These are phyloP conservation scores for Aspergillus sclerotialis DNA, from an alignment of 2,329 filamentous ascomycete species.

Conservation along the genomic window DNA sequence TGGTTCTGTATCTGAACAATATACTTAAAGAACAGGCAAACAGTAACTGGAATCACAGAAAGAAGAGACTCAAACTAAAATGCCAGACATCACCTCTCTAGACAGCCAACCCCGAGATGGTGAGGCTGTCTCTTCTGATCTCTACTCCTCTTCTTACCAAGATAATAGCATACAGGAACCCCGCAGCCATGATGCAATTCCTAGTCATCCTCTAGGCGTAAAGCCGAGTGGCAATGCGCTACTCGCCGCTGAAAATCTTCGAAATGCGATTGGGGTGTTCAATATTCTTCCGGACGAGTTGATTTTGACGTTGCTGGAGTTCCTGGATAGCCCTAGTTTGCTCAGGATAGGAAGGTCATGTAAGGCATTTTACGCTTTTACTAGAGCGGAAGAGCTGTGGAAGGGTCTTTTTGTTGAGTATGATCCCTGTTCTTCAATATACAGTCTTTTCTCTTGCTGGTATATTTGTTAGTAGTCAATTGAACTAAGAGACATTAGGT, in stretches of 20 bases:
- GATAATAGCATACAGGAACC: slow-evolving; percentile 22
- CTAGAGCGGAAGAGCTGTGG: slow-evolving; percentile 80
- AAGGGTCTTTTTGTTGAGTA: slow-evolving; percentile 78
- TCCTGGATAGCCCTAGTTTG: slow-evolving; percentile 58
- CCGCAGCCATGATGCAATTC: slow-evolving; percentile 53
- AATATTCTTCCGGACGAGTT: slow-evolving; percentile 71
- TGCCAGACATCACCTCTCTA: slow-evolving; percentile 28
- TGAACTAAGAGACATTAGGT: slow-evolving; percentile 19
- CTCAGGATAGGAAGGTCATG: slow-evolving; percentile 67
- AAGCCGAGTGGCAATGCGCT: slow-evolving; percentile 84
- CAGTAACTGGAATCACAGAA: neutral
- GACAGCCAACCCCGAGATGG: slow-evolving; percentile 12
- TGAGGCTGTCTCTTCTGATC: slow-evolving; percentile 4
- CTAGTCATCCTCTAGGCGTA: slow-evolving; percentile 72
- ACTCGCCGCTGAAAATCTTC: slow-evolving; percentile 59
- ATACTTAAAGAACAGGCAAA: neutral
- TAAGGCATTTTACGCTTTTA: slow-evolving; percentile 80
- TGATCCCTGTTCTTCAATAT: slow-evolving; percentile 43
- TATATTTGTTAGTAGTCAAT: neutral
- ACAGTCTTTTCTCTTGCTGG: slow-evolving; percentile 1
- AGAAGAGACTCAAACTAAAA: slow-evolving; percentile 13
- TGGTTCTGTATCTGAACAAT: too few relatives aligned
- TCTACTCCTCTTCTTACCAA: slow-evolving; percentile 3
- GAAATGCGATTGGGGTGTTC: slow-evolving; percentile 59
- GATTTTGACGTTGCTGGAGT: slow-evolving; percentile 67